phyloP scores from a whole-genome alignment of 2,329 filamentous ascomycete genomes.

The Aspergillus alliaceus region DNA sequence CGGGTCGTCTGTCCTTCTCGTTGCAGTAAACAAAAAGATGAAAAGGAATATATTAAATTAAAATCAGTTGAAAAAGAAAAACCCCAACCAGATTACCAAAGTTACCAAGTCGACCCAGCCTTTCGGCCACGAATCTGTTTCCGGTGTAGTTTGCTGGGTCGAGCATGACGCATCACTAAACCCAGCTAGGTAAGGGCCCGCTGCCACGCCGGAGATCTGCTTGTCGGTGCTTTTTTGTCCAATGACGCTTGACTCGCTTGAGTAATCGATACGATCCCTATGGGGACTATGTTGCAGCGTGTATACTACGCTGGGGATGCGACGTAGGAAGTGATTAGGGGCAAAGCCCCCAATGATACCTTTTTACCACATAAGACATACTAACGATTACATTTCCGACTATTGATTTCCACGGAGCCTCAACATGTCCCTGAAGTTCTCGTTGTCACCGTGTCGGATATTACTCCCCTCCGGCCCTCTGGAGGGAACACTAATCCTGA shows the following conservation, averaged over 20 bases:
- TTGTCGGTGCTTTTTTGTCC: constrained; percentile 4
- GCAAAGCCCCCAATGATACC: background rate
- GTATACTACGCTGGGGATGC: background rate
- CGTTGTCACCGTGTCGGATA: no score
- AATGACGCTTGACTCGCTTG: constrained; percentile 2
- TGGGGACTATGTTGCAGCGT: constrained; percentile 1
- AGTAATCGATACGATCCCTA: constrained; percentile 15
- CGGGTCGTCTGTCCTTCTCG: constrained; percentile 14
- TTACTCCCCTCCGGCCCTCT: background rate
- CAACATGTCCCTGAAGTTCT: no score
- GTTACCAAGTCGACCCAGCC: background rate
- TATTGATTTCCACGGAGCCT: no score
- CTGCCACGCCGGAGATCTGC: constrained; percentile 21
- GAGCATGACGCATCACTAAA: constrained; percentile 12
- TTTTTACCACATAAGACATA: no score
- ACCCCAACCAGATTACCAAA: no score
- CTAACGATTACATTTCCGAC: no score
- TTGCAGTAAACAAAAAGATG: constrained; percentile 5
- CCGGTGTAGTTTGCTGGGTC: constrained; percentile 12
- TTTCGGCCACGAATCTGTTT: constrained; percentile 14
- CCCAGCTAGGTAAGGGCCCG: constrained; percentile 9
- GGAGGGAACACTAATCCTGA: no score
- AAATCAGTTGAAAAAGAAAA: background rate
- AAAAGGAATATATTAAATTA: background rate
- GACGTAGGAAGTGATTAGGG: no score